Evolutionary conservation across 768 basidiomycete species (phyloP), one percentile per base, ranked within the genome.

Genomic region (Gloeophyllum trabeum): DNA sequence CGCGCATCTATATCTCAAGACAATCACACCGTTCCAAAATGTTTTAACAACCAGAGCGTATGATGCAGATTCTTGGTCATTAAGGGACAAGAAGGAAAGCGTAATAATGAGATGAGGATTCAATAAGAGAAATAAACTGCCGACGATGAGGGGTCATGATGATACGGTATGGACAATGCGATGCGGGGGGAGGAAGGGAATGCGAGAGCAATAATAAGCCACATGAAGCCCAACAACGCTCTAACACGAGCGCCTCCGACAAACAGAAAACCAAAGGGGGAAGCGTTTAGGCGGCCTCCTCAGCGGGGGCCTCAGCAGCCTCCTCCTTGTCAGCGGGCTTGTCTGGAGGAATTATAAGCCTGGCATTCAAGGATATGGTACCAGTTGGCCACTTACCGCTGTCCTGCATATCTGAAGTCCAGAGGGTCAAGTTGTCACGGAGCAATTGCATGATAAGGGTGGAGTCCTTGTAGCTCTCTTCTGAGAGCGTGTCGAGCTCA

Each of bases 391-490:
- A 75, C 81, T 43, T 45, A 85, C 84, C 85, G 60, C 81, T 73
- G 46, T 93, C 91, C 63, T 92, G 88, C 87, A 96, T 92, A 62
- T 96, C 93, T 36, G 89, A 92, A 46, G 93, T 96, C 93, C 93
- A 98, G 55, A 97, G 77, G 39, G 92, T 96, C 35, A 98, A 69
- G 78, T 97, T 97, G 64, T 97, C 93, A 58, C 92, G 81, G 60
- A 97, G 79, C 48, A 97, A 70, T 66, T 97, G 94, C 84, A 90
- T 86, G 66, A 94, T 94, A 52, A 97, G 71, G 30, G 94, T 98
- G 45, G 91, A 96, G 65, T 97, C 93, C 73, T 97, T 96, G 85
- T 98, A 97, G 65, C 83, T 86, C 75, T 97, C 93, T 69, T 97
- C 94, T 55, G 88, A 92, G 43, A 98, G 79, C 19, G 93, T 97